Evolutionary conservation across 2,329 filamentous ascomycete genomes (phyloP).

Genomic region (Cytospora schulzeri): DNA sequence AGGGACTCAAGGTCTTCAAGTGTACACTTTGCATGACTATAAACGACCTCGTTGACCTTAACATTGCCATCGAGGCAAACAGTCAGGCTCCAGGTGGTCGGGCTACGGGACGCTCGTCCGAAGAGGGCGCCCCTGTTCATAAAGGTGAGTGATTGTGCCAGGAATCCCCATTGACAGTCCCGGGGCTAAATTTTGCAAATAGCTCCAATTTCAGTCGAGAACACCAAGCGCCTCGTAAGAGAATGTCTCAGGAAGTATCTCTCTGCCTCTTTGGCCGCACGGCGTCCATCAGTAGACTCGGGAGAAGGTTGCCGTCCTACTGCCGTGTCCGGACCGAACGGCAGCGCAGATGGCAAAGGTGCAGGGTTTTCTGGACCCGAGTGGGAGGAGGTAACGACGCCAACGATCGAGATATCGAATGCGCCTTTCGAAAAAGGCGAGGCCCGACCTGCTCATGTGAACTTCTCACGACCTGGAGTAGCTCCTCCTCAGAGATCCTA

Average conservation of each 20-base stretch:
- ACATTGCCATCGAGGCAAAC: constrained; percentile 16
- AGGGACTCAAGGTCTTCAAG: constrained; percentile 71
- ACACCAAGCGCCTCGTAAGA: constrained; percentile 55
- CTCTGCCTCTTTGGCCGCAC: constrained; percentile 31
- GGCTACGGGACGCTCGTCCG: constrained; percentile 14
- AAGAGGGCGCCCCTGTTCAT: constrained; percentile 29
- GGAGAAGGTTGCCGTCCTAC: constrained; percentile 19
- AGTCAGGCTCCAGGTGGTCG: constrained; percentile 10
- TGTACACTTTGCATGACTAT: constrained; percentile 84
- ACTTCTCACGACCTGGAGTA: constrained; percentile 10
- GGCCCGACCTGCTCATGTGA: constrained; percentile 35
- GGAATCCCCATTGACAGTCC: background rate
- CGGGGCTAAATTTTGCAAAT: constrained; percentile 14
- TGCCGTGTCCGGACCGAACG: constrained; percentile 7
- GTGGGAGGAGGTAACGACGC: constrained; percentile 9
- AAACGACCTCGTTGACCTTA: constrained; percentile 65
- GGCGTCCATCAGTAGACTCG: constrained; percentile 17
- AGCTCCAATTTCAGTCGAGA: constrained; percentile 56
- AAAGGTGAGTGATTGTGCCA: constrained; percentile 17
- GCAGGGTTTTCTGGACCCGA: constrained; percentile 1
- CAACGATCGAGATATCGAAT: constrained; percentile 17
- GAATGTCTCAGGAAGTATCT: constrained; percentile 45
- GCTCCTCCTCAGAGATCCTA: constrained; percentile 40
- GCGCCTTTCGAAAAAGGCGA: constrained; percentile 1
- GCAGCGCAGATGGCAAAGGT: background rate